Evolutionary conservation across 1,139 yeast species (phyloP), one percentile per base, ranked within the genome.

Genomic region (Pichia sp.): DNA sequence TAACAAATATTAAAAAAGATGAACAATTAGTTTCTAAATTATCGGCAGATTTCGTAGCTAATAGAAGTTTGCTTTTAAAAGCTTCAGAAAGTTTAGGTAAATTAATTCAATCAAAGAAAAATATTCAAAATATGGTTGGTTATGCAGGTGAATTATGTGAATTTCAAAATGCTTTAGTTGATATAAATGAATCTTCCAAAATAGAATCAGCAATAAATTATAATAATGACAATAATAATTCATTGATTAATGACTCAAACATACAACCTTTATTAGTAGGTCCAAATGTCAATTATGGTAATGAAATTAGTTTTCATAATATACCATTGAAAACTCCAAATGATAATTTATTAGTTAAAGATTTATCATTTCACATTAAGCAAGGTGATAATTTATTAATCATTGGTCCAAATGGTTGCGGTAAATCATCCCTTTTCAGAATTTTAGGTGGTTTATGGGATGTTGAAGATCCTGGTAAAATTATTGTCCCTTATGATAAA

Each of bases 381-480:
- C 84, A 79, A 41, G 97, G 97, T 34, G 84, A 89, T 50, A 95
- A 90, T 66, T 72, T 90, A 50, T 73, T 90, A 52, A 89, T 90
- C 63, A 92, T 92, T 7, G 97, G 97, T 0, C 97, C 97, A 7
- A 90, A 90, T 63, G 97, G 97, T 2, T 86, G 95, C 50, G 97
- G 97, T 36, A 90, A 90, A 66, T 88, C 96, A 0, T 89, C 97
- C 0, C 70, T 90, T 51, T 90, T 90, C 66, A 77, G 97, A 63
- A 79, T 90, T 63, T 74, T 90, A 45, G 97, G 97, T 48, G 96
- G 96, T 0, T 73, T 90, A 56, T 90, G 97, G 97, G 95, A 95
- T 2, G 83, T 90, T 29, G 63, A 68, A 41, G 76, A 78, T 45
- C 76, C 70, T 32, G 82, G 87, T 34, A 69, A 73, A 36, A 76